A percentile compares a stretch with the other conserved stretches of the same genome.
phyloP scores from a whole-genome alignment of 441 rosid species.

The Pelargonium citronellum region DNA sequence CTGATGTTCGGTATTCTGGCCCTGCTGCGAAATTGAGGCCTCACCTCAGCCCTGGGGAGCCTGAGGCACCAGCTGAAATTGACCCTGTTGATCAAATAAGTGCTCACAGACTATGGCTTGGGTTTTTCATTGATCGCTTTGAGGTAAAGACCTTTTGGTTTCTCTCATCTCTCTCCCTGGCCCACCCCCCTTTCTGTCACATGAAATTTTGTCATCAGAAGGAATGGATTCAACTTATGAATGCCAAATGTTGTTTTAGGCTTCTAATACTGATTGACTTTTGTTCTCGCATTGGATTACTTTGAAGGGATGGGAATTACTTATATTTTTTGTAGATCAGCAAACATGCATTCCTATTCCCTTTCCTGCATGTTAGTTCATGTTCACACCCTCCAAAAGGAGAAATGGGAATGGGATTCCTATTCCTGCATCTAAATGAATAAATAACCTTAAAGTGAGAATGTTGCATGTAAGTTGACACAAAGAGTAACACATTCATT shows the following conservation, averaged over 20 bases:
- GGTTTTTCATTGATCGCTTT: conserved; percentile 92
- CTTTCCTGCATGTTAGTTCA: background rate
- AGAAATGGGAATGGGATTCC: background rate
- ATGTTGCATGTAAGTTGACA: conserved; percentile 1
- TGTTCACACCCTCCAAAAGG: background rate
- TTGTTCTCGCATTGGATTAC: background rate
- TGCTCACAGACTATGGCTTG: conserved; percentile 96
- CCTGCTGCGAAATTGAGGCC: conserved; percentile 96
- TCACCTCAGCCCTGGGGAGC: conserved; percentile 93
- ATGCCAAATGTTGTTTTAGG: background rate
- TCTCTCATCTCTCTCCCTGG: background rate
- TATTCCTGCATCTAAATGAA: background rate
- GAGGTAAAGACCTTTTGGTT: conserved; percentile 53
- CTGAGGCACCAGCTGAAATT: conserved; percentile 57
- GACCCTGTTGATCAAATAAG: conserved; percentile 88
- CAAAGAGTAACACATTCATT: background rate
- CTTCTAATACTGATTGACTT: background rate
- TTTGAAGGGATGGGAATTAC: background rate
- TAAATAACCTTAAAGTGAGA: background rate
- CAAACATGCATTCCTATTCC: background rate
- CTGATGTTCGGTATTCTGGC: conserved; percentile 72
- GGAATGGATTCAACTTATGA: background rate
- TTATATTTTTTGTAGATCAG: background rate
- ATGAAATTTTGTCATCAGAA: background rate
- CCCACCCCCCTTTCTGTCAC: background rate